Evolutionary conservation across 2,329 filamentous ascomycete genomes (phyloP).

Genomic region (Pyrenochaeta sp.): DNA sequence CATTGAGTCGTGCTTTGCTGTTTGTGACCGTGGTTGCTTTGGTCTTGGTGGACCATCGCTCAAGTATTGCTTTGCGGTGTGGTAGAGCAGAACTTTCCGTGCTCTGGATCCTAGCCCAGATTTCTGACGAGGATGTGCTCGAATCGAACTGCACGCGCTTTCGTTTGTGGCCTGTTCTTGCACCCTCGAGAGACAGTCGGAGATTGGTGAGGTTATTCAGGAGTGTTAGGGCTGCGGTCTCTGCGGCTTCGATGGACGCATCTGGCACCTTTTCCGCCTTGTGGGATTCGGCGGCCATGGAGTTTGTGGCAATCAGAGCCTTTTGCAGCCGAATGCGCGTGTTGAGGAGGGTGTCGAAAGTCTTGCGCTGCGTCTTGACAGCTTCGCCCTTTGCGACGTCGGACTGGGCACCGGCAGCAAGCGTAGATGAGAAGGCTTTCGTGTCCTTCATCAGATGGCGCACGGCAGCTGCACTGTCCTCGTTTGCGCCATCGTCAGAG

Average conservation of each 20-base stretch:
- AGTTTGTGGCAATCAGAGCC: constrained; percentile 81
- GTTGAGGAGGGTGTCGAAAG: constrained; percentile 89
- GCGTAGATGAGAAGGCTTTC: constrained; percentile 68
- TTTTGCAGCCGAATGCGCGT: constrained; percentile 93
- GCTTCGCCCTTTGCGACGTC: constrained; percentile 87
- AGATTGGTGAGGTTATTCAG: constrained; percentile 81
- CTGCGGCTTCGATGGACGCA: constrained; percentile 73
- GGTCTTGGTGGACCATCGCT: constrained; percentile 90
- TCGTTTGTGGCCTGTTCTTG: constrained; percentile 66
- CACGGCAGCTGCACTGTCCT: constrained; percentile 61
- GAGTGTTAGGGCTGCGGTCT: constrained; percentile 83
- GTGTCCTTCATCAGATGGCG: constrained; percentile 72
- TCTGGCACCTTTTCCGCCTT: constrained; percentile 52
- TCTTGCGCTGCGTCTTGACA: constrained; percentile 82
- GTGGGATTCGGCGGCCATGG: constrained; percentile 48
- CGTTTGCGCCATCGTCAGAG: constrained; percentile 28
- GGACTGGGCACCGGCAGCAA: constrained; percentile 72
- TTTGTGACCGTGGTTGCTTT: constrained; percentile 64
- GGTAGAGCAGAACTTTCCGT: constrained; percentile 67
- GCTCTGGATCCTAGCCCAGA: constrained; percentile 75
- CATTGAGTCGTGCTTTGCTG: constrained; percentile 65
- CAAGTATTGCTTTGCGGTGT: constrained; percentile 74
- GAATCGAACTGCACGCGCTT: constrained; percentile 60
- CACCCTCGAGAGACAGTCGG: constrained; percentile 65
- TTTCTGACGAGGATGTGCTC: constrained; percentile 66